Conservation (phyloP, 768 basidiomycete species). For the Trametes sanguinea region DNA sequence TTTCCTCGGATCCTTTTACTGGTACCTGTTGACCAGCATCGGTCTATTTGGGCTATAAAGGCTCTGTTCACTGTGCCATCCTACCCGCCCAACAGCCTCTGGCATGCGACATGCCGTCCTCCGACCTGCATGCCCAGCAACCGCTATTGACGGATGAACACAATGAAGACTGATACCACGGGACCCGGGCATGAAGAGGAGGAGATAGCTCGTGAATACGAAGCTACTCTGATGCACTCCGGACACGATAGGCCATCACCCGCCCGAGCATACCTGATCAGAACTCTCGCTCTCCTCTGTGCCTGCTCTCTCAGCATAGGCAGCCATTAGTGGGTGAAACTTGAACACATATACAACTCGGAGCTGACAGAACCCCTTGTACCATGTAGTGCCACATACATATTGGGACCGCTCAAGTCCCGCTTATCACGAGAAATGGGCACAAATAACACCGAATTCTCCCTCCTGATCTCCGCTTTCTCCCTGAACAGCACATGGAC, state of each 20-base stretch:
- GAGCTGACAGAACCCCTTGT: neutral
- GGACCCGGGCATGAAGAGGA: neutral
- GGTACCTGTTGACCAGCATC: neutral
- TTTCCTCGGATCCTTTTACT: neutral
- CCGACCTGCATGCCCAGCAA: neutral
- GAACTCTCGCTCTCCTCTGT: conserved; percentile 63
- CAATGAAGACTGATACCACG: neutral
- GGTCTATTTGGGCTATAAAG: neutral
- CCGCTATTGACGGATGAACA: neutral
- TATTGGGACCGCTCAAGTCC: conserved; percentile 79
- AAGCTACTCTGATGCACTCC: neutral
- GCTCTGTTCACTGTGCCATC: neutral
- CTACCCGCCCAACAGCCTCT: neutral
- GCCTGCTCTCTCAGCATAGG: conserved; percentile 76
- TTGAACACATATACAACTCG: neutral
- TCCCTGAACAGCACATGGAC: conserved; percentile 78
- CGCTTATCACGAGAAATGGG: conserved; percentile 67
- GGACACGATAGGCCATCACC: conserved; percentile 18
- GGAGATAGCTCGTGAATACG: neutral
- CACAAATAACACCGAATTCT: conserved; percentile 76
- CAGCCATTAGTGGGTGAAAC: conserved; percentile 64
- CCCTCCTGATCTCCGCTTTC: conserved; percentile 74
- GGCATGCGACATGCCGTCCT: neutral
- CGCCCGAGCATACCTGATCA: conserved; percentile 46
- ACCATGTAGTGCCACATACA: conserved; percentile 59